Evolutionary conservation across 495 filamentous ascomycete genomes (phyloP).

Genomic region (Penicillium macrosclerotiorum): DNA sequence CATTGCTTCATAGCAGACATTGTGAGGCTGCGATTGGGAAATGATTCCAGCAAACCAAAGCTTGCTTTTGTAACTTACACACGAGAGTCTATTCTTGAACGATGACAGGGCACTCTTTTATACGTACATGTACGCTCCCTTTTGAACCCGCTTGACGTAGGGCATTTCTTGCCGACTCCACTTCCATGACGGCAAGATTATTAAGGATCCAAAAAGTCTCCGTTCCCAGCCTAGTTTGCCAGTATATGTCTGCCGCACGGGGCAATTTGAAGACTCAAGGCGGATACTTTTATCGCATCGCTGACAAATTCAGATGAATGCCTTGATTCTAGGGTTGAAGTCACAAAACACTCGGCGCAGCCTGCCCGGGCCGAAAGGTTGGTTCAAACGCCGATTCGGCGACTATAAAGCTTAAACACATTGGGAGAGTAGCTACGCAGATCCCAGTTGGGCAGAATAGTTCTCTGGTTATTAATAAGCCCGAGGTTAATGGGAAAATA

Average conservation of each 20-base stretch:
- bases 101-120: neutral
- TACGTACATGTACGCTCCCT: too few relatives aligned
- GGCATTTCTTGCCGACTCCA: constrained; percentile 8
- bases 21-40: constrained; percentile 4
- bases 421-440: too few relatives aligned
- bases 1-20: constrained; percentile 66
- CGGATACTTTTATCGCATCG: constrained; percentile 1
- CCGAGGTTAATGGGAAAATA: too few relatives aligned
- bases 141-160: constrained; percentile 32
- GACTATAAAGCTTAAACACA: too few relatives aligned
- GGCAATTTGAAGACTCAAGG: neutral
- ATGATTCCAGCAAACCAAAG: neutral
- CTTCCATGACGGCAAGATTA: constrained; percentile 18
- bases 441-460: too few relatives aligned
- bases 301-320: too few relatives aligned
- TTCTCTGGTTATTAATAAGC: too few relatives aligned
- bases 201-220: constrained; percentile 1
- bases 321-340: too few relatives aligned
- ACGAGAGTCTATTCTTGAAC: neutral
- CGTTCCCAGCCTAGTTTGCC: neutral
- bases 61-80: neutral
- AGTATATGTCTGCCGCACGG: neutral
- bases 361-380: too few relatives aligned
- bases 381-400: too few relatives aligned
- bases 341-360: too few relatives aligned